phyloP scores from a whole-genome alignment of 192 early-diverging fungal genomes.

The Backusella psychrophila region DNA sequence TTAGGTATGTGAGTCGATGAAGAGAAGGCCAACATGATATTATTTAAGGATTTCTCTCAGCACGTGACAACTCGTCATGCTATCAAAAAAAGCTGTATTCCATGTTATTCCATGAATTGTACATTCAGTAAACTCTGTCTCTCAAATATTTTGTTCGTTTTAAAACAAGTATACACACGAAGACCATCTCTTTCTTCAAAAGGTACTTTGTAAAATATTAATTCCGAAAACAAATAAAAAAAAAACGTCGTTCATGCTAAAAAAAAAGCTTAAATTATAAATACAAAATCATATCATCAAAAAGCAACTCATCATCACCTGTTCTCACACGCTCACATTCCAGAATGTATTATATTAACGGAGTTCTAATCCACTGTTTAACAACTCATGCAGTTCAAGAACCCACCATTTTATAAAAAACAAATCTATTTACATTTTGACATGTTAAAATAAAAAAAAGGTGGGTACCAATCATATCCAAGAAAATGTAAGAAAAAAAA shows the following conservation, averaged over 20 bases:
- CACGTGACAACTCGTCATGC: background rate
- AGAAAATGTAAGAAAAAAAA: background rate
- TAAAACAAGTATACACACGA: background rate
- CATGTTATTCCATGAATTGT: background rate
- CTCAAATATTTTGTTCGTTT: background rate
- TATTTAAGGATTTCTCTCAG: background rate
- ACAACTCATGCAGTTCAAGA: slow-evolving; percentile 1
- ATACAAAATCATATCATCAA: background rate
- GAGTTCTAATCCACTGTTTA: background rate
- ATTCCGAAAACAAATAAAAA: background rate
- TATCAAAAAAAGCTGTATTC: background rate
- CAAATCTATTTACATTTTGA: background rate
- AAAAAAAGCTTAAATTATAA: background rate
- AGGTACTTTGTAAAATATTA: background rate
- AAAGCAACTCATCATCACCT: background rate
- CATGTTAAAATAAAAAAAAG: background rate
- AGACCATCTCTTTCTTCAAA: background rate
- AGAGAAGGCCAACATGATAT: too few relatives aligned
- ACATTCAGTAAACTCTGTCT: background rate
- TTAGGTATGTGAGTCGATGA: too few relatives aligned
- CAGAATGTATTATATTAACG: background rate
- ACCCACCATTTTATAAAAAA: background rate
- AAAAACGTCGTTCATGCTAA: background rate
- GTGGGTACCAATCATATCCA: background rate
- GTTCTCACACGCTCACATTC: slow-evolving; percentile 7